phyloP scores from a whole-genome alignment of 306 rosid species.

The Mimosa pudica region DNA sequence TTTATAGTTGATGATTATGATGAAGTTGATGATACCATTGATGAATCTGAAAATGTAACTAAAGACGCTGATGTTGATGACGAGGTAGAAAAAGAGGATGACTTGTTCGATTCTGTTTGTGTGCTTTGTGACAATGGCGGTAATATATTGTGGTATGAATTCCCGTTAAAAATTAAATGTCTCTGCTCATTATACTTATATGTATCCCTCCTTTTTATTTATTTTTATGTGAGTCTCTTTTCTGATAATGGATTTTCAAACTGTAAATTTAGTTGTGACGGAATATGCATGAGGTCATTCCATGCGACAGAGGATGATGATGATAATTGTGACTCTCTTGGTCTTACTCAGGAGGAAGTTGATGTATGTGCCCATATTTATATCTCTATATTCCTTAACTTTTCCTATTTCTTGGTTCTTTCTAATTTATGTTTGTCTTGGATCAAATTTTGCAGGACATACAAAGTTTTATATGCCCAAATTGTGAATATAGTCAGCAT shows the following conservation, averaged over 20 bases:
- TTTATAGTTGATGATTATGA: slow-evolving; percentile 76
- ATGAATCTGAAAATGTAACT: slow-evolving; percentile 46
- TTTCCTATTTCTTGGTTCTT: slow-evolving; percentile 28
- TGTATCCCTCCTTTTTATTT: slow-evolving; percentile 14
- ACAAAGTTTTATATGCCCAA: slow-evolving; percentile 67
- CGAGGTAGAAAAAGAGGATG: slow-evolving; percentile 64
- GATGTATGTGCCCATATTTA: slow-evolving; percentile 60
- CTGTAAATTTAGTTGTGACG: slow-evolving; percentile 75
- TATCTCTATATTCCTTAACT: background rate
- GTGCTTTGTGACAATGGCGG: slow-evolving; percentile 95
- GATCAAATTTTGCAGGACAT: slow-evolving; percentile 59
- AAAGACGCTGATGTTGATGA: slow-evolving; percentile 52
- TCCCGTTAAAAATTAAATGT: slow-evolving; percentile 12
- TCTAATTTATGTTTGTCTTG: slow-evolving; percentile 29
- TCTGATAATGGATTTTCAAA: slow-evolving; percentile 16
- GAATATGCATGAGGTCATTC: slow-evolving; percentile 90
- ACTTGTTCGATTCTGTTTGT: slow-evolving; percentile 80
- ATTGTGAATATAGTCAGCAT: slow-evolving; percentile 72
- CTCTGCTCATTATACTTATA: background rate
- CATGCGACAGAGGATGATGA: slow-evolving; percentile 58
- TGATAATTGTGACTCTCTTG: slow-evolving; percentile 62
- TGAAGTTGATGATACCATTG: slow-evolving; percentile 53
- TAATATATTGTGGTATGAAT: slow-evolving; percentile 59
- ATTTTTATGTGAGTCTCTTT: slow-evolving; percentile 12
- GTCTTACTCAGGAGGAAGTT: slow-evolving; percentile 63